Percentiles rank a stretch among this genome's conserved stretches.
Evolutionary conservation across 352 stramenopile species (phyloP).

Genomic region (Blastocystis sp.): DNA sequence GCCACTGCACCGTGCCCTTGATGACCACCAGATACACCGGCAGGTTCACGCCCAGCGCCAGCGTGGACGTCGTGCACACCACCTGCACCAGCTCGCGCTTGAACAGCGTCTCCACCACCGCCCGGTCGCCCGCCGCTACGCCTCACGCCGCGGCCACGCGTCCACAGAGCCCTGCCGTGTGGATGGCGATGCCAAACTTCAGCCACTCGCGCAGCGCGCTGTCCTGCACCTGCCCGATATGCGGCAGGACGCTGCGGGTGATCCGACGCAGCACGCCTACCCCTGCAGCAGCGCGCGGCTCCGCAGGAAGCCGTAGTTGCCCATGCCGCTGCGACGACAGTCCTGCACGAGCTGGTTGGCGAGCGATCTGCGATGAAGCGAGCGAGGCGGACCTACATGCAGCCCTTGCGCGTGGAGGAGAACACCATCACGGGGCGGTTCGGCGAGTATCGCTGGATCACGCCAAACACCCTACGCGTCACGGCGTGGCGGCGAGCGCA

Average conservation of each 20-base stretch:
- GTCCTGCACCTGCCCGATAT: slow-evolving; percentile 75
- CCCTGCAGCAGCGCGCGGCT: slow-evolving; percentile 73
- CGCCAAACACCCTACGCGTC: slow-evolving; percentile 80
- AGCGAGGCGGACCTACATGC: not conserved
- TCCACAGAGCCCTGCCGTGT: slow-evolving; percentile 84
- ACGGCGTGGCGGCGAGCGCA: slow-evolving; percentile 38
- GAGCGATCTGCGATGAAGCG: slow-evolving; percentile 1
- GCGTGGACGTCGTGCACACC: slow-evolving; percentile 82
- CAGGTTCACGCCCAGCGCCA: slow-evolving; percentile 82
- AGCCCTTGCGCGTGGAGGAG: slow-evolving; percentile 72
- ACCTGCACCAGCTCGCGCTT: slow-evolving; percentile 86
- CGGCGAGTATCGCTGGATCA: slow-evolving; percentile 89
- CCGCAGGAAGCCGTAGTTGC: slow-evolving; percentile 77
- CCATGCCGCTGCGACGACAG: not conserved
- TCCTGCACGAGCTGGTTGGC: slow-evolving; percentile 37
- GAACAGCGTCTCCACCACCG: slow-evolving; percentile 92
- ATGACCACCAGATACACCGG: slow-evolving; percentile 89
- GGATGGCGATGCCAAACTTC: slow-evolving; percentile 92
- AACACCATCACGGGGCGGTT: slow-evolving; percentile 92
- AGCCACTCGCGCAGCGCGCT: slow-evolving; percentile 89
- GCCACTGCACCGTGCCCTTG: slow-evolving; percentile 96
- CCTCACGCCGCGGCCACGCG: not conserved
- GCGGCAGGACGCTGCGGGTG: not conserved
- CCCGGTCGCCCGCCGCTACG: slow-evolving; percentile 78
- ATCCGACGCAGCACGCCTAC: not conserved